phyloP scores from a whole-genome alignment of 768 basidiomycete species.

The Cystobasidium ongulense region DNA sequence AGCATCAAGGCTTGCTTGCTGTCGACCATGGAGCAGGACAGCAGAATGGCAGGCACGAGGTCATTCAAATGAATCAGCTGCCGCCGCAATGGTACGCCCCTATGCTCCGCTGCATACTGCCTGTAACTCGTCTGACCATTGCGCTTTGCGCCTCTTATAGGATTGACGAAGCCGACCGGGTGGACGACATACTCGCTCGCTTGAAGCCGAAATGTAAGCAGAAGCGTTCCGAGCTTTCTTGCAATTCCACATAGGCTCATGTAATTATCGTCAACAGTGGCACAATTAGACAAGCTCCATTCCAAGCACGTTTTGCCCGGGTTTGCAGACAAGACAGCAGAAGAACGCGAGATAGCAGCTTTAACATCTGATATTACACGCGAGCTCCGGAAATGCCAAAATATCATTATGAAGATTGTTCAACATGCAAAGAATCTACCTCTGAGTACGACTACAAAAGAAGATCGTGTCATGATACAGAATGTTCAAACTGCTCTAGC shows the following conservation, averaged over 20 bases:
- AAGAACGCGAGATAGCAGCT: constrained; percentile 86
- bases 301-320: constrained; percentile 93
- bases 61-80: constrained; percentile 54
- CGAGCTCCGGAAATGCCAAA: constrained; percentile 56
- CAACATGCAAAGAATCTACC: constrained; percentile 44
- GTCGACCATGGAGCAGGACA: neutral
- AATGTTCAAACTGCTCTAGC: constrained; percentile 94
- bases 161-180: constrained; percentile 87
- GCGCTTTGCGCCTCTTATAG: constrained; percentile 47
- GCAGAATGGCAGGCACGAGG: constrained; percentile 40
- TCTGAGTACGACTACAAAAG: constrained; percentile 43
- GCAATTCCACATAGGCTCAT: neutral
- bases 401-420: constrained; percentile 67
- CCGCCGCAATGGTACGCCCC: constrained; percentile 73
- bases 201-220: constrained; percentile 70
- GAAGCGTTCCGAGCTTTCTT: neutral
- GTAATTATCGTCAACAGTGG: constrained; percentile 52
- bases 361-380: constrained; percentile 80
- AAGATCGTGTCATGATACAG: constrained; percentile 52
- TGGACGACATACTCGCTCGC: constrained; percentile 64
- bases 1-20: constrained; percentile 34
- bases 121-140: neutral
- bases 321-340: constrained; percentile 84
- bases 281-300: constrained; percentile 84
- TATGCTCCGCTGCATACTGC: neutral